phyloP scores from a whole-genome alignment of 1,284 basidiomycete species.

The Abortiporus biennis region DNA sequence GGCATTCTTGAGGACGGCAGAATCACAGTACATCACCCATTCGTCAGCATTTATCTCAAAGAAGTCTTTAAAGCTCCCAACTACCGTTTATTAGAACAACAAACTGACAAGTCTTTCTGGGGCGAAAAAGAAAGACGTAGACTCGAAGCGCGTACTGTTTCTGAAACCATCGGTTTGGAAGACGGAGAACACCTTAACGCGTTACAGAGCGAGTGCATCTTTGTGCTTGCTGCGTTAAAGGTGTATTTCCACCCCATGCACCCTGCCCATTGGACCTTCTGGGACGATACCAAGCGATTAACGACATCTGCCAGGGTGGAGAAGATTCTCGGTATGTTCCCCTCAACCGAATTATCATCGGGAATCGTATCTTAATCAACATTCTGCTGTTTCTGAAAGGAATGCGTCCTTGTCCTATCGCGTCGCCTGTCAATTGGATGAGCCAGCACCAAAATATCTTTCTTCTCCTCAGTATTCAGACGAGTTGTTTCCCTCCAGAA shows the following conservation, averaged over 20 bases:
- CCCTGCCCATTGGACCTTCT: slow-evolving; percentile 19
- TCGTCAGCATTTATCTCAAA: slow-evolving; percentile 17
- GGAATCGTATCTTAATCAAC: not conserved
- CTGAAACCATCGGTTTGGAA: slow-evolving; percentile 5
- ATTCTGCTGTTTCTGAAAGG: slow-evolving; percentile 8
- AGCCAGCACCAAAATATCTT: slow-evolving; percentile 13
- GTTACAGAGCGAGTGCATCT: slow-evolving; percentile 15
- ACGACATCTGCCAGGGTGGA: slow-evolving; percentile 18
- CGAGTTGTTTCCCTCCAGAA: not conserved
- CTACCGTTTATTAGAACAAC: slow-evolving; percentile 9
- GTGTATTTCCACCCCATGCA: slow-evolving; percentile 17
- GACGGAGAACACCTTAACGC: slow-evolving; percentile 11
- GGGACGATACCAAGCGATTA: slow-evolving; percentile 15
- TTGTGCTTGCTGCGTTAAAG: slow-evolving; percentile 20
- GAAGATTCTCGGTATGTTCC: slow-evolving; percentile 17
- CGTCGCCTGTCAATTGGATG: slow-evolving; percentile 17
- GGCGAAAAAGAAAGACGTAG: slow-evolving; percentile 9
- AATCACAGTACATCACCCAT: slow-evolving; percentile 18
- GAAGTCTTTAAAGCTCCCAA: slow-evolving; percentile 4
- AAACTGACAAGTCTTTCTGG: slow-evolving; percentile 9
- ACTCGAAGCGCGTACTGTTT: slow-evolving; percentile 3
- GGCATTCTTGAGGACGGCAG: slow-evolving; percentile 16
- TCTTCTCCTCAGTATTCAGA: slow-evolving; percentile 4
- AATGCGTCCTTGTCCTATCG: slow-evolving; percentile 17
- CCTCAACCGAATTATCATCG: not conserved